Evolutionary conservation across 768 basidiomycete species (phyloP), one percentile per base, ranked within the genome.

Genomic region (Amanita jacksonii): DNA sequence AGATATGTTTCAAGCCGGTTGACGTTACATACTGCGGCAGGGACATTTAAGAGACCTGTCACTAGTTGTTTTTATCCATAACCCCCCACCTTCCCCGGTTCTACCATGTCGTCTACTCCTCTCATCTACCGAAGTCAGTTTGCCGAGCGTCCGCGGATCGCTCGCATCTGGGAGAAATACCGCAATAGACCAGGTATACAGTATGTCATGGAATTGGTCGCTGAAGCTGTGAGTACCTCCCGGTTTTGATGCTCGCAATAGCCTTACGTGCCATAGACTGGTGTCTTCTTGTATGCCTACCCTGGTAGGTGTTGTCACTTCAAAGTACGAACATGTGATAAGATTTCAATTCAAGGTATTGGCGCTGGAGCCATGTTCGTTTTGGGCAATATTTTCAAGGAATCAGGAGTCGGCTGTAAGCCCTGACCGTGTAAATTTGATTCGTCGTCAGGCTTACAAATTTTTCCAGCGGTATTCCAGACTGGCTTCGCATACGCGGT

Each of bases 241-340:
- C n/a, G 3, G 40, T 15, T 15, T 38, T 15, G 27, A 8, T 16
- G 6, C 27, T 33, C 18, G 31, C n/a, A 10, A 15, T 52, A 47
- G 47, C 48, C 42, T 38, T 38, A 25, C 30, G 12, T 45, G 15
- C 41, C 25, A 13, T 48, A 80, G 78, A 41, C 77, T 28, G 80
- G 79, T 9, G 76, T 74, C 12, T 81, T 79, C 56, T 60, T 83
- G 48, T 81, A 78, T 53, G 68, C 70, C 19, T 76, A 72, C 46
- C 63, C 62, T n/a, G 76, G 74, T 67, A 30, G 47, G 65, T 41
- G n/a, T 8, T 20, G 1, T 8, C 34, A 35, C 40, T 4, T 31
- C 4, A 10, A n/a, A 9, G n/a, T 9, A 6, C n/a, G 15, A 13
- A 31, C 8, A 15, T 13, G 8, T 10, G 33, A 18, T 45, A n/a